Percentiles rank a stretch among this genome's conserved stretches.
Conservation (phyloP, 306 rosid genomes). For the Herpetospermum pedunculosum region DNA sequence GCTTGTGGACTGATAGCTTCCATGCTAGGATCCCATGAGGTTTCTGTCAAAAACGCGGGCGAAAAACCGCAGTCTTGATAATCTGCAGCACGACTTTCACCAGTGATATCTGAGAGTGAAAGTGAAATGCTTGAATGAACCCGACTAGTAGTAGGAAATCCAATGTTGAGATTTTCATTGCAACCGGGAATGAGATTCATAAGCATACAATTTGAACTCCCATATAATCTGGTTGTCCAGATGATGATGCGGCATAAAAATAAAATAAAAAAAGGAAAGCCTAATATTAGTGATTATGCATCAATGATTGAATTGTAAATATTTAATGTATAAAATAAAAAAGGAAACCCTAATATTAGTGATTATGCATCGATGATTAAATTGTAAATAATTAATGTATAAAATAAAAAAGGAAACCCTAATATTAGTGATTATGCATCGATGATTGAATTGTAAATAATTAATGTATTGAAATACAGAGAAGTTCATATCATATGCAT, state of each 20-base stretch:
- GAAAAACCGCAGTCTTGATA: conserved; percentile 59
- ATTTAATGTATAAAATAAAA: too few species aligned
- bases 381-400: too few species aligned
- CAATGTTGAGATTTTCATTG: conserved; percentile 39
- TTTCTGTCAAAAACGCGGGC: conserved; percentile 40
- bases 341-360: too few species aligned
- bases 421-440: too few species aligned
- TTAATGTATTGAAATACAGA: too few species aligned
- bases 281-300: neutral
- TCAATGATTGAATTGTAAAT: too few species aligned
- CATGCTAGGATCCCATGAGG: conserved; percentile 56
- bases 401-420: too few species aligned
- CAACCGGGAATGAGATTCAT: conserved; percentile 32
- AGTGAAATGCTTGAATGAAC: conserved; percentile 44
- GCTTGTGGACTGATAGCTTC: conserved; percentile 47
- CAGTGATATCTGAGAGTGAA: conserved; percentile 44
- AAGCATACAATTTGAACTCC: conserved; percentile 32
- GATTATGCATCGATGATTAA: too few species aligned
- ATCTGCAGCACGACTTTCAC: conserved; percentile 47
- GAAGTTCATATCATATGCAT: too few species aligned
- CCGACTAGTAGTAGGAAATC: conserved; percentile 53
- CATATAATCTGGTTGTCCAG: conserved; percentile 39
- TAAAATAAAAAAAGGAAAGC: neutral
- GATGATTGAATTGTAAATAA: too few species aligned
- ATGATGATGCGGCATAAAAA: conserved; percentile 50